A percentile compares a stretch with the other conserved stretches of the same genome.
Conservation (phyloP, 1,139 yeast genomes). For the Zhuliangozyma parablackwelliae region DNA sequence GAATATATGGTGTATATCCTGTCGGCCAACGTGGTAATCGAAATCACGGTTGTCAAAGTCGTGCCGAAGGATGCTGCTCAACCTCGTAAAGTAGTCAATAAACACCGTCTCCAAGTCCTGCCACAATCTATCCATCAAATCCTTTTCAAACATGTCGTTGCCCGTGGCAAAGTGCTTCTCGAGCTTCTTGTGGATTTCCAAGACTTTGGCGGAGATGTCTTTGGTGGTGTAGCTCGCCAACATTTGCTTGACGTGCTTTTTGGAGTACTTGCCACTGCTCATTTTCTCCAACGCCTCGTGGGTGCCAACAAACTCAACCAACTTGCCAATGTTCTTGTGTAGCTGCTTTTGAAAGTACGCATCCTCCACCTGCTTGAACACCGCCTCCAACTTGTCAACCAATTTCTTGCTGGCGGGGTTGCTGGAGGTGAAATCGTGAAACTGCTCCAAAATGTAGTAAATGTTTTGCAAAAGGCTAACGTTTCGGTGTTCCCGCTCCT, state of each 20-base stretch:
- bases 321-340: slow-evolving; percentile 50
- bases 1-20: slow-evolving; percentile 32
- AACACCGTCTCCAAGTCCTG: slow-evolving; percentile 35
- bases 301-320: slow-evolving; percentile 62
- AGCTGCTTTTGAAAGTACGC: slow-evolving; percentile 46
- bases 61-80: slow-evolving; percentile 32
- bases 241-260: slow-evolving; percentile 54
- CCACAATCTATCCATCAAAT: slow-evolving; percentile 44
- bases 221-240: slow-evolving; percentile 52
- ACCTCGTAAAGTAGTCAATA: slow-evolving; percentile 32
- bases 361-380: slow-evolving; percentile 44
- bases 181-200: slow-evolving; percentile 52
- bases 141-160: slow-evolving; percentile 42
- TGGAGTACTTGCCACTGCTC: slow-evolving; percentile 50
- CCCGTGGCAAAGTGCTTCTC: slow-evolving; percentile 53
- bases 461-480: slow-evolving; percentile 63
- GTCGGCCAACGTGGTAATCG: slow-evolving; percentile 31
- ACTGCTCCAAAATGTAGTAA: slow-evolving; percentile 52
- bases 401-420: slow-evolving; percentile 22
- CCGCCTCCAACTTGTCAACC: slow-evolving; percentile 40
- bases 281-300: slow-evolving; percentile 51
- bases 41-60: slow-evolving; percentile 36
- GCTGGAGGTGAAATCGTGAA: slow-evolving; percentile 28
- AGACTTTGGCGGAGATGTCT: slow-evolving; percentile 55
- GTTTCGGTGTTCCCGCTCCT: slow-evolving; percentile 54